Conservation (phyloP, 1,284 basidiomycete genomes). For the Ganoderma sinense region DNA sequence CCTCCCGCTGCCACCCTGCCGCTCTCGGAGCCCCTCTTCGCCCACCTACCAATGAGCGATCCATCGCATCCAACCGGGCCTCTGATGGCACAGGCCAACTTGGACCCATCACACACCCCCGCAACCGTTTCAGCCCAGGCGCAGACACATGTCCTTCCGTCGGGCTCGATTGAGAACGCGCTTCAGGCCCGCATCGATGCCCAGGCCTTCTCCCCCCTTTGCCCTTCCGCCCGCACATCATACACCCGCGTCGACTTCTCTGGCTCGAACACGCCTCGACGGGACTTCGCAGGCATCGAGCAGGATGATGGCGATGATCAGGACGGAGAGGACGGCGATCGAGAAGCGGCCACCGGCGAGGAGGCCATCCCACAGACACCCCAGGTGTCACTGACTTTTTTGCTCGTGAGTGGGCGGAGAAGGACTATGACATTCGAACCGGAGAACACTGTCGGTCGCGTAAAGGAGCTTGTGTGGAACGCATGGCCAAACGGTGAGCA, state of each 20-base stretch:
- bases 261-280: conserved; percentile 27
- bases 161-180: conserved; percentile 26
- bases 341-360: conserved; percentile 4
- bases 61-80: conserved; percentile 15
- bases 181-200: conserved; percentile 30
- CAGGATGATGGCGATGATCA: conserved; percentile 25
- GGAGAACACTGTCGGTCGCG: conserved; percentile 77
- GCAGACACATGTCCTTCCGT: conserved; percentile 10
- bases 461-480: conserved; percentile 88
- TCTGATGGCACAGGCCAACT: conserved; percentile 9
- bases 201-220: conserved; percentile 36
- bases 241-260: conserved; percentile 46
- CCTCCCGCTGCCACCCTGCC: neutral
- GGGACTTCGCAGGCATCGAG: conserved; percentile 23
- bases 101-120: neutral
- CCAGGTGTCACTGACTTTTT: conserved; percentile 76
- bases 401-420: conserved; percentile 78
- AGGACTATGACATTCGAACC: conserved; percentile 83
- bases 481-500: conserved; percentile 79
- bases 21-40: neutral
- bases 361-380: conserved; percentile 60
- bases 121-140: neutral
- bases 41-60: conserved; percentile 19
- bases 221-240: conserved; percentile 46
- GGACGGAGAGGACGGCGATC: conserved; percentile 27